Percentiles rank a stretch among this genome's conserved stretches.
Conservation (phyloP, 257 asterid genomes). For the Fraxinus anomala region DNA sequence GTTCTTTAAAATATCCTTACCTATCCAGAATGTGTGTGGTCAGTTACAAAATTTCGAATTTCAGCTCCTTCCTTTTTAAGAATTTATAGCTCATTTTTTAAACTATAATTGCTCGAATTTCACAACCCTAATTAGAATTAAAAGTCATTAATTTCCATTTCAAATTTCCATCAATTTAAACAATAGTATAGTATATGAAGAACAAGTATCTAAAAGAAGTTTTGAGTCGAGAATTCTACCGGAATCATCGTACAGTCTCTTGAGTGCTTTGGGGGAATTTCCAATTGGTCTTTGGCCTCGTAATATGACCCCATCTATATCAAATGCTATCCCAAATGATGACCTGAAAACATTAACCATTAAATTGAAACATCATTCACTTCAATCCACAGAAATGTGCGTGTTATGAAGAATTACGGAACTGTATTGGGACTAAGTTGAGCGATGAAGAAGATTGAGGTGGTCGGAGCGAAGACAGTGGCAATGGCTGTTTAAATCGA, state of each 20-base stretch:
- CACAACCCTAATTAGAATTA: not conserved
- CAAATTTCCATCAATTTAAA: not conserved
- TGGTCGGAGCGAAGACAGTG: constrained; percentile 38
- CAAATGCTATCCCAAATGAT: constrained; percentile 68
- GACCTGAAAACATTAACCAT: constrained; percentile 26
- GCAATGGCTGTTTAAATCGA: constrained; percentile 34
- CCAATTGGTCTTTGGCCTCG: constrained; percentile 60
- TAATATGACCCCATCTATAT: constrained; percentile 63
- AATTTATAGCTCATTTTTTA: too few species aligned
- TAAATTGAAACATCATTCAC: not conserved
- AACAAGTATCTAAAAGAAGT: not conserved
- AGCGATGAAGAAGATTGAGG: constrained; percentile 31
- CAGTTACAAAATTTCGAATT: too few species aligned
- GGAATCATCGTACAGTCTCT: constrained; percentile 49
- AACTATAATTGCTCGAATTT: not conserved
- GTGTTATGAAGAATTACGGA: not conserved
- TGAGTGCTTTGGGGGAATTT: constrained; percentile 52
- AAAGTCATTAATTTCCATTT: not conserved
- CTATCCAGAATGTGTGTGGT: too few species aligned
- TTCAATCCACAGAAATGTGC: not conserved
- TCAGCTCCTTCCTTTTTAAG: not conserved
- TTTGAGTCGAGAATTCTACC: constrained; percentile 30
- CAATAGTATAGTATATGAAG: not conserved
- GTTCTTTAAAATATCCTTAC: not conserved
- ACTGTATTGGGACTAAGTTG: constrained; percentile 31